A percentile compares a stretch with the other conserved stretches of the same genome.
Evolutionary conservation across 2,329 filamentous ascomycete genomes (phyloP).

Genomic region (Camptophora hylomeconis): DNA sequence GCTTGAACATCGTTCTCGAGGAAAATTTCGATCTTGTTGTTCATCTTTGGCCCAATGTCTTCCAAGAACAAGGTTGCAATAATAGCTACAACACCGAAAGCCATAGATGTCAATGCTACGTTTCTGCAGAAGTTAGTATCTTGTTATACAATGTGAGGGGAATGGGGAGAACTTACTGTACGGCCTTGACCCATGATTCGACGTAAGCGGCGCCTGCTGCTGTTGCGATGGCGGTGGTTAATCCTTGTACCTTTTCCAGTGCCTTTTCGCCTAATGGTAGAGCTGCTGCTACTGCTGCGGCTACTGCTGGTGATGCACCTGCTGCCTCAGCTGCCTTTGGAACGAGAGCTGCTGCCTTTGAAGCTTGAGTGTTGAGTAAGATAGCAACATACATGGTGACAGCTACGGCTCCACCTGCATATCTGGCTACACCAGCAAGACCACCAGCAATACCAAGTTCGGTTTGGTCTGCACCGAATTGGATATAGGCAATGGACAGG

Average conservation of each 20-base stretch:
- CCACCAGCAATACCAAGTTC: slow-evolving; percentile 35
- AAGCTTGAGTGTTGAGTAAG: slow-evolving; percentile 16
- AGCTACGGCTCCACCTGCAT: slow-evolving; percentile 30
- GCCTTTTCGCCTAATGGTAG: slow-evolving; percentile 3
- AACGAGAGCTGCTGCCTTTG: slow-evolving; percentile 23
- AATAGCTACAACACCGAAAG: slow-evolving; percentile 22
- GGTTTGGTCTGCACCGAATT: slow-evolving; percentile 37
- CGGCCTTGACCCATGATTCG: slow-evolving; percentile 3
- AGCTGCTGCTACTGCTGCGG: not conserved
- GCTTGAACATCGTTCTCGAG: slow-evolving; percentile 7
- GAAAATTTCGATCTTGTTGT: slow-evolving; percentile 20
- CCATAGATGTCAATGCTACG: slow-evolving; percentile 18
- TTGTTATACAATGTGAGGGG: too few relatives aligned
- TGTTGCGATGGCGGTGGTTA: slow-evolving; percentile 1
- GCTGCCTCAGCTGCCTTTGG: slow-evolving; percentile 24
- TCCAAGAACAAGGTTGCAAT: slow-evolving; percentile 20
- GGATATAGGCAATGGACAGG: slow-evolving; percentile 35
- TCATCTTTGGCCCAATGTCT: slow-evolving; percentile 24
- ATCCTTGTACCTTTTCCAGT: not conserved
- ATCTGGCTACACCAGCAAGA: slow-evolving; percentile 31
- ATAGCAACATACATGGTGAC: slow-evolving; percentile 31
- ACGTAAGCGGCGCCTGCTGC: not conserved
- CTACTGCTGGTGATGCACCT: slow-evolving; percentile 18
- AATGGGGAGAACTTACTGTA: slow-evolving; percentile 2
- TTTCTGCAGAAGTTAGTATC: slow-evolving; percentile 2